These are phyloP conservation scores for Monascus purpureus DNA, from an alignment of 495 filamentous ascomycete genomes.

Conservation along the genomic window DNA sequence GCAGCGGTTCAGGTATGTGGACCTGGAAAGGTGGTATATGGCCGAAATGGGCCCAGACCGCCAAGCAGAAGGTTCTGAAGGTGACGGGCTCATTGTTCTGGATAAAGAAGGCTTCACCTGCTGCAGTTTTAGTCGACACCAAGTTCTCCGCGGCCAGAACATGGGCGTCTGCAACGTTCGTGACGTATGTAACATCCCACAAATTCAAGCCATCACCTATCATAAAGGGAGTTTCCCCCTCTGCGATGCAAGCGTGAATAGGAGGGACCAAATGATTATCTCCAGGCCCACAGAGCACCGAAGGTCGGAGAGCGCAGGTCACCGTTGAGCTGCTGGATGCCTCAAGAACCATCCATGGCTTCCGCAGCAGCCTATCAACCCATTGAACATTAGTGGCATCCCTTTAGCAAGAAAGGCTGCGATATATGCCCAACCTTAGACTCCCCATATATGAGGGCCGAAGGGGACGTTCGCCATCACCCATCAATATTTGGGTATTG, in stretches of 20 bases:
- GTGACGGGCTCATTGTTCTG: constrained; percentile 48
- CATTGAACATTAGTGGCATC: background rate
- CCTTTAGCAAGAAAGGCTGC: no score
- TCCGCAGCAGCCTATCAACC: constrained; percentile 37
- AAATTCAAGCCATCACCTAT: constrained; percentile 43
- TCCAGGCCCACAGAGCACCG: constrained; percentile 42
- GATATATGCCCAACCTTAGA: no score
- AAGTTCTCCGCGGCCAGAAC: constrained; percentile 48
- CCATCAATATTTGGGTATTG: constrained; percentile 43
- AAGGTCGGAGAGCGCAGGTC: constrained; percentile 44
- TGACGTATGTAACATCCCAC: constrained; percentile 48
- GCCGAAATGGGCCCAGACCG: constrained; percentile 44
- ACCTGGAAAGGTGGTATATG: constrained; percentile 39
- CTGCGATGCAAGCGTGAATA: constrained; percentile 42
- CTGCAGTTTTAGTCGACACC: constrained; percentile 36
- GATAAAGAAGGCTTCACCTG: constrained; percentile 49
- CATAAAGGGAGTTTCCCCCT: constrained; percentile 40
- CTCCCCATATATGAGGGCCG: constrained; percentile 42
- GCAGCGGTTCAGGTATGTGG: constrained; percentile 36
- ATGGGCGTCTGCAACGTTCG: constrained; percentile 49
- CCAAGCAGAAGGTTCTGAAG: constrained; percentile 46
- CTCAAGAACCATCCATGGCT: constrained; percentile 36
- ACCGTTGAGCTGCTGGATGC: constrained; percentile 28
- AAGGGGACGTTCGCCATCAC: constrained; percentile 30
- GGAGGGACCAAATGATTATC: constrained; percentile 39